Base-by-base conservation (phyloP, 768 basidiomycete genomes). In the Amanita exitialis region DNA sequence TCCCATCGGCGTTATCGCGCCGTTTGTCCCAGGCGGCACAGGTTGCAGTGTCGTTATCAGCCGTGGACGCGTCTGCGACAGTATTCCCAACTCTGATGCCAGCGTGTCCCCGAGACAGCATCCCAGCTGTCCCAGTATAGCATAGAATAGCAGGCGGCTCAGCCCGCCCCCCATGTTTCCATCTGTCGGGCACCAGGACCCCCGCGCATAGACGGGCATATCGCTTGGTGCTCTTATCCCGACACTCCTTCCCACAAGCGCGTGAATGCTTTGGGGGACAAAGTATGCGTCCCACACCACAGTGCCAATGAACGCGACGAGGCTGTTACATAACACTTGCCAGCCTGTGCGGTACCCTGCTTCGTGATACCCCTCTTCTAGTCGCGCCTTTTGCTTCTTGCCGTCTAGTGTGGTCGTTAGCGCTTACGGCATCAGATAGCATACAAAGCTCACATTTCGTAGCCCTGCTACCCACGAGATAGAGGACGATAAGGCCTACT, bases 101-200 rank as follows among this genome's bases (percentile, higher is more conserved):
- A 97, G 79, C 0, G 93, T 96, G 59, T 96, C 93, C 4, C 90
- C 93, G 7, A 93, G 72, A 61, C 87, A 91, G 64, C 88, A 92
- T 2, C 83, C 83, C 64, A 91, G 90, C 61, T 94, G 91, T 79
- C 90, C 90, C 0, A 92, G 62, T 0, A 77, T 74, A 10, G 69
- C 76, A 53, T 87, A 79, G 0, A 90, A 61, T 48, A 92, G 66
- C 1, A 68, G 66, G 5, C 84, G 76, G 58, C 82, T 85, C 70
- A 75, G 75, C 3, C 78, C 77, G 30, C 66, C 61, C 1, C 69
- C 69, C 2, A 77, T 62, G 0, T 59, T 50, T 5, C 57, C 60
- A n/a, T 76, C 73, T 18, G 78, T 54, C 1, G 83, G 81, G 62
- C 89, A 90, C 86, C 85, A 87, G 27, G 54, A 55, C 5, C 62